Evolutionary conservation across 768 basidiomycete genomes (phyloP), one percentile per base, ranked within the genome.

Genomic region (Boletus subparvulus): DNA sequence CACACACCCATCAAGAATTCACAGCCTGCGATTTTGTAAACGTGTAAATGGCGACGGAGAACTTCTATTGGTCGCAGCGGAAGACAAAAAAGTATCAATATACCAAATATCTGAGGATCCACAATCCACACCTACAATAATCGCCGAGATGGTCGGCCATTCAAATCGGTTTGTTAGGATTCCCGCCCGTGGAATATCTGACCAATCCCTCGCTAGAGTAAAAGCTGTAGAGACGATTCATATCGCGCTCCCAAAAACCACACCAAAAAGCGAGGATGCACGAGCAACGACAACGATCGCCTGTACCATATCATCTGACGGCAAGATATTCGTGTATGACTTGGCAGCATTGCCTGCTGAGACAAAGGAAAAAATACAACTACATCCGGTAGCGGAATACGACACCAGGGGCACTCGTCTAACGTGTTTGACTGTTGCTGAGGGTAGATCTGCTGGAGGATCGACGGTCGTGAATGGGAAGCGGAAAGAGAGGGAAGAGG

Each of bases 271-370:
- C 50, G 17, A 66, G 17, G 64, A 62, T 30, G 17, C 49, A 17
- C 68, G 69, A 33, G 62, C 60, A 43, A 77, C 78, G 9, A 90
- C 86, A 11, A 90, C 84, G 0, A 74, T 90, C 24, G 80, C 84
- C 4, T 82, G 85, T 60, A 90, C 93, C 3, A 85, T 84, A 16
- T 98, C 94, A 0, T 97, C 96, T 0, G 97, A 98, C 56, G 97
- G 97, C 8, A 83, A 84, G 56, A 82, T 94, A 54, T 82, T 85
- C 60, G 66, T 94, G 19, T 94, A 87, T 70, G 87, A 94, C 69
- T 73, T 93, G 54, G 78, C 80, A 2, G 65, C 71, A 7, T 64
- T 89, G 4, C 79, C 84, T 24, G 41, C 60, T 16, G 40, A 60
- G 64, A 17, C 60, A 61, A 45, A 61, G 53, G 41, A 65, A 52